Percentiles rank a stretch among this genome's conserved stretches.
Conservation (phyloP, 2,329 filamentous ascomycete species). For the Epichloe brachyelytri region DNA sequence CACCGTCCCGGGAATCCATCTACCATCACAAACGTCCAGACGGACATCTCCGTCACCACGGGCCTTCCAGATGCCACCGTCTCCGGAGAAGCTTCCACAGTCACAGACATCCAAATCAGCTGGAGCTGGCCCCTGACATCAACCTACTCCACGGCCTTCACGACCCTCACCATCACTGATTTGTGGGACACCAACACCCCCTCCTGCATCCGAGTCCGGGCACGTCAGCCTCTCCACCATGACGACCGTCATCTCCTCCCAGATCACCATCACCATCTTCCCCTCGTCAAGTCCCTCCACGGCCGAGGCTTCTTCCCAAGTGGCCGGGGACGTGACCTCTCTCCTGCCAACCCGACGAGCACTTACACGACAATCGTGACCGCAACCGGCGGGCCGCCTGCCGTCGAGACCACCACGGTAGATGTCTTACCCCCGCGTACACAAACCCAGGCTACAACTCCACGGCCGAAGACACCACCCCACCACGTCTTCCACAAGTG, state of each 20-base stretch:
- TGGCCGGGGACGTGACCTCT: conserved; percentile 14
- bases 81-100: conserved; percentile 18
- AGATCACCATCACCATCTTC: conserved; percentile 14
- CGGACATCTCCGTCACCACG: conserved; percentile 15
- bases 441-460: conserved; percentile 18
- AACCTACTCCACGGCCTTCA: conserved; percentile 8
- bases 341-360: conserved; percentile 10
- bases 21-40: conserved; percentile 19
- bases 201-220: not conserved
- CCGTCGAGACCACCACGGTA: conserved; percentile 21
- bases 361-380: conserved; percentile 21
- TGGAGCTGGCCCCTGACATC: conserved; percentile 10
- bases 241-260: conserved; percentile 12
- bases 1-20: conserved; percentile 16
- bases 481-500: conserved; percentile 12
- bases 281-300: not conserved
- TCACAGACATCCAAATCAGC: conserved; percentile 16
- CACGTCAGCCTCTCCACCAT: conserved; percentile 9
- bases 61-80: conserved; percentile 21
- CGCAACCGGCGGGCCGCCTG: conserved; percentile 15
- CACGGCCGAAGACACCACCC: conserved; percentile 11
- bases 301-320: conserved; percentile 7
- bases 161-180: conserved; percentile 19
- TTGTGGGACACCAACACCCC: conserved; percentile 12
- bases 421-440: conserved; percentile 13